A percentile compares a stretch with the other conserved stretches of the same genome.
Conservation (phyloP, 2,329 filamentous ascomycete genomes). For the Penicillium italicum region DNA sequence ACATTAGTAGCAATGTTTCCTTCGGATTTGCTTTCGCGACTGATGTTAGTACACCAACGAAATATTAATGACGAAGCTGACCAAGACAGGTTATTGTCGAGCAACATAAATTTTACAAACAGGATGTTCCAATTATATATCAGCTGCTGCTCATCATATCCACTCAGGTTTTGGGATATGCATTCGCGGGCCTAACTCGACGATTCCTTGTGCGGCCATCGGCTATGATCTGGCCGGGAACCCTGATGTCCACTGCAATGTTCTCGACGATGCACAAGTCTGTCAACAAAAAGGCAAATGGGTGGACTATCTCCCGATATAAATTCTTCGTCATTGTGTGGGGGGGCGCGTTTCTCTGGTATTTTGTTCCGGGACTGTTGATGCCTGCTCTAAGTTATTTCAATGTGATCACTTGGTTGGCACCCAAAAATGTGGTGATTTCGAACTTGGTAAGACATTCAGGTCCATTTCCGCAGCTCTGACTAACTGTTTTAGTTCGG, state of each 20-base stretch:
- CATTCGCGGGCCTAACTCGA: constrained; percentile 76
- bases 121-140: constrained; percentile 71
- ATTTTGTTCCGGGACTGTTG: constrained; percentile 77
- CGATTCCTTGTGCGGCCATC: constrained; percentile 79
- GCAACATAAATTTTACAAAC: constrained; percentile 84
- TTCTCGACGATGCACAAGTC: constrained; percentile 82
- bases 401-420: constrained; percentile 84
- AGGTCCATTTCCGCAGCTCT: not conserved
- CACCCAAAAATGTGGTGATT: constrained; percentile 78
- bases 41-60: constrained; percentile 50
- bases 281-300: constrained; percentile 75
- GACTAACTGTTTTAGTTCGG: constrained; percentile 56
- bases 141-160: constrained; percentile 80
- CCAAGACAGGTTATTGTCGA: constrained; percentile 67
- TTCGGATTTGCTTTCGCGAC: constrained; percentile 88
- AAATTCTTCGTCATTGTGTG: constrained; percentile 78
- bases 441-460: constrained; percentile 61
- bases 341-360: constrained; percentile 69
- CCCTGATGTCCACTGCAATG: constrained; percentile 84
- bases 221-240: constrained; percentile 89
- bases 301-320: constrained; percentile 78
- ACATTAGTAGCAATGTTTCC: constrained; percentile 84
- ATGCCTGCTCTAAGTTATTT: constrained; percentile 86
- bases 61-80: not conserved
- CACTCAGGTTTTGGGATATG: constrained; percentile 81